Evolutionary conservation across 1,284 basidiomycete species (phyloP), one percentile per base, ranked within the genome.

Genomic region (Anthracocystis walkeri): DNA sequence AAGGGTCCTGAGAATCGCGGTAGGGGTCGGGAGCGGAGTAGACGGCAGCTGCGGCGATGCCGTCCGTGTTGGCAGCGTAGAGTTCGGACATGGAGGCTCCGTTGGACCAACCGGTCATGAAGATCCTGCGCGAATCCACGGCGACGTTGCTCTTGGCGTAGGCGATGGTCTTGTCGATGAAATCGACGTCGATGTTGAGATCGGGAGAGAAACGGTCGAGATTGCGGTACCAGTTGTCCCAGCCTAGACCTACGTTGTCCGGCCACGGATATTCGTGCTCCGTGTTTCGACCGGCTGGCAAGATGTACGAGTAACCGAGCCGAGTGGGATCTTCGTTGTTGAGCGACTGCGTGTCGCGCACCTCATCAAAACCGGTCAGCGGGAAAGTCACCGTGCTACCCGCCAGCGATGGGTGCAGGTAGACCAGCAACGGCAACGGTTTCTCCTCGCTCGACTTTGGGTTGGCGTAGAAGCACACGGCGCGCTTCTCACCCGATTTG

Each of bases 141-240:
- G 58, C 27, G 2, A 57, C 54, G 27, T 67, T 25, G 18, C 11
- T 44, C 27, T 67, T 66, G 44, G 58, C 63, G 14, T 60, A 66
- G 5, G 62, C 48, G 45, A 65, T 71, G 2, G 62, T 45, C 52
- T 66, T 58, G 53, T 66, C 63, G 40, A 71, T 52, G 21, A 63
- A 70, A 40, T 64, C 61, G 20, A 63, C 67, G 42, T 70, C 67
- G 23, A 55, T 48, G 40, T 71, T 71, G 45, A 71, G 52, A 20
- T 35, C 46, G 14, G 58, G 41, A n/a, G 68, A 71, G 3, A 46
- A 52, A n/a, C 68, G 68, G 23, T 71, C 68, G 10, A 66, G 21
- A 56, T 71, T 71, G 51, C 68, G 60, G 46, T 66, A 66, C 68
- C 68, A 71, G 29, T 71, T 65, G 60, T 71, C 68, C 68, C 68